Evolutionary conservation across 2,329 filamentous ascomycete genomes (phyloP).

Genomic region (Penicillium sp.): DNA sequence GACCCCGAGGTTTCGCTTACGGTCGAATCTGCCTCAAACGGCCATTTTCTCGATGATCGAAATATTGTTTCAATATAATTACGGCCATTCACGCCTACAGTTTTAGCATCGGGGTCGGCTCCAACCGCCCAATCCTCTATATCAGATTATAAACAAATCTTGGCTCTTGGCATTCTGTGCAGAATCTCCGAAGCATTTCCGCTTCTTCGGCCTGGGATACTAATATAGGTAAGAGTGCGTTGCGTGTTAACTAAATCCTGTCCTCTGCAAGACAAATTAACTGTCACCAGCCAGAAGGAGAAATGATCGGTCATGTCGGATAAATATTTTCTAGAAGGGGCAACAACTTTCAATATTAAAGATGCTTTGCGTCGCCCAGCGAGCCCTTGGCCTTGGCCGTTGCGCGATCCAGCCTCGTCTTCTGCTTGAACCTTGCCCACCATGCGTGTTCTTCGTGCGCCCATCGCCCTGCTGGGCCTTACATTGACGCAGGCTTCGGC

Average conservation of each 20-base stretch:
- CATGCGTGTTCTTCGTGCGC: background rate
- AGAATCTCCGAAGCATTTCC: background rate
- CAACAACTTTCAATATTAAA: conserved; percentile 1
- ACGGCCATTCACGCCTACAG: background rate
- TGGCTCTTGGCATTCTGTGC: background rate
- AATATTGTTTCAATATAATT: background rate
- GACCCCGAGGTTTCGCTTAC: conserved; percentile 1
- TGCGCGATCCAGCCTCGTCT: background rate
- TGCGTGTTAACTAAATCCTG: background rate
- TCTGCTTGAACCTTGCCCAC: background rate
- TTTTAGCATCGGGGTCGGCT: background rate
- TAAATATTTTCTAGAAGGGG: background rate
- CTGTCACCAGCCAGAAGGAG: background rate
- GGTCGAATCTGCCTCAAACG: background rate
- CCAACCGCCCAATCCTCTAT: background rate
- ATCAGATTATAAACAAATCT: conserved; percentile 2
- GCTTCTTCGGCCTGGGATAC: conserved; percentile 1
- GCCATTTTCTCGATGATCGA: background rate
- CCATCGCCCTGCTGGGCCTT: conserved; percentile 4
- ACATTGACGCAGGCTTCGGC: conserved; percentile 2
- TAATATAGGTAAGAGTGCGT: background rate
- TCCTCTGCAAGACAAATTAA: background rate
- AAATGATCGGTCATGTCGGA: background rate
- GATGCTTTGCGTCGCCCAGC: background rate
- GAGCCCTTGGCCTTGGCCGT: background rate